Evolutionary conservation across 164 flowering plant species (phyloP).

Genomic region (Hamamelis virginiana): DNA sequence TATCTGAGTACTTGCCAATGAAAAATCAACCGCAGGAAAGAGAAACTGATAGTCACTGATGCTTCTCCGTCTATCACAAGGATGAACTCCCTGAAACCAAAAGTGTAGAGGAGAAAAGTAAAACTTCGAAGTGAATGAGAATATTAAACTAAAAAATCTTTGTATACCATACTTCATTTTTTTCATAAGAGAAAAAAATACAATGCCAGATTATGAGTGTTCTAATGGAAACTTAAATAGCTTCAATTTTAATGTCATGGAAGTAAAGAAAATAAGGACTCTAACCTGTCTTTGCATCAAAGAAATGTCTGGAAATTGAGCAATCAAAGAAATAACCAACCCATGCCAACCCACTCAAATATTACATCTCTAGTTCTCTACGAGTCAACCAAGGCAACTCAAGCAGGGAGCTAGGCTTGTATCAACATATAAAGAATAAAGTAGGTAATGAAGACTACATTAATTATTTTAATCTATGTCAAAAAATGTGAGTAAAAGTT

Average conservation of each 20-base stretch:
- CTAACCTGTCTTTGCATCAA: background rate
- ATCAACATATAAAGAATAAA: background rate
- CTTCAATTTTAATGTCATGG: too few species aligned
- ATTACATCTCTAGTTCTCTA: background rate
- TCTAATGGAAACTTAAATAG: background rate
- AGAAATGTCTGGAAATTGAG: background rate
- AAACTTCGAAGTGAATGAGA: background rate
- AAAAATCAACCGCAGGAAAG: slow-evolving; percentile 93
- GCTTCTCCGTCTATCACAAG: slow-evolving; percentile 87
- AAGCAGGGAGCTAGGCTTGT: background rate
- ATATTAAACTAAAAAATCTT: too few species aligned
- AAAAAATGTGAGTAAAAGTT: background rate
- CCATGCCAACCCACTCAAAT: background rate
- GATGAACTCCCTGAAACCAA: slow-evolving; percentile 81
- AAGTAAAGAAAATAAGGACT: too few species aligned
- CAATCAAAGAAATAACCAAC: background rate
- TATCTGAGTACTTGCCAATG: slow-evolving; percentile 59
- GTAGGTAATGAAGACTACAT: background rate
- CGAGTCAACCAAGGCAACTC: background rate
- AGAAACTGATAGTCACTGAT: slow-evolving; percentile 67
- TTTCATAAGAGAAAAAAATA: background rate
- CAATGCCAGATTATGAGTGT: background rate
- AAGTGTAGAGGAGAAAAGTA: background rate
- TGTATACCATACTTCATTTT: too few species aligned
- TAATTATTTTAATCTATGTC: background rate